Conservation (phyloP, 768 basidiomycete genomes). For the Phlegmacium glaucopus region DNA sequence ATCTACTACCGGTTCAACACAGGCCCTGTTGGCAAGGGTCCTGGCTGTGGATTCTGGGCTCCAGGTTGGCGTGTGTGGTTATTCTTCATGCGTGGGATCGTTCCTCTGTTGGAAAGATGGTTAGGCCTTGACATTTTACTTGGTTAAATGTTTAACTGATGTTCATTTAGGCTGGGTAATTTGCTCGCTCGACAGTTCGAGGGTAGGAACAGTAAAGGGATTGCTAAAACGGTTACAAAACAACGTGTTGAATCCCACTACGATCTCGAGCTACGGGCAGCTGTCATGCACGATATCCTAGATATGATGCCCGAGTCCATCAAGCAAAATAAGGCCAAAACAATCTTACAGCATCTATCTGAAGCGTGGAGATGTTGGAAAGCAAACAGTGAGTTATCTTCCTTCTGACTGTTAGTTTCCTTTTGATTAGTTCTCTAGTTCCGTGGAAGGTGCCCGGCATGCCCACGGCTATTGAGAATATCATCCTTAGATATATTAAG, state of each 20-base stretch:
- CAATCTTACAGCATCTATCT: conserved; percentile 95
- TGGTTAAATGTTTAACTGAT: background rate
- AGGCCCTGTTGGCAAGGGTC: conserved; percentile 98
- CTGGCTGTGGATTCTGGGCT: conserved; percentile 99
- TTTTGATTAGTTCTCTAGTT: conserved; percentile 37
- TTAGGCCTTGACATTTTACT: conserved; percentile 22
- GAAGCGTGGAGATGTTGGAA: conserved; percentile 99
- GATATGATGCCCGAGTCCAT: conserved; percentile 99
- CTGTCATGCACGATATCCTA: conserved; percentile 99
- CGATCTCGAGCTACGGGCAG: conserved; percentile 94
- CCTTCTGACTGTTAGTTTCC: background rate
- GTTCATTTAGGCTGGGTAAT: conserved; percentile 71
- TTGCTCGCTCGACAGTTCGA: conserved; percentile 98
- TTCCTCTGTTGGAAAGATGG: conserved; percentile 96
- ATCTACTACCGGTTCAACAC: conserved; percentile 99
- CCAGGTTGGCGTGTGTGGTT: conserved; percentile 99
- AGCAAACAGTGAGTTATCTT: conserved; percentile 65
- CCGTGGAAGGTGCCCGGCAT: conserved; percentile 99
- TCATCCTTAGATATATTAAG: conserved; percentile 98
- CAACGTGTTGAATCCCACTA: conserved; percentile 99
- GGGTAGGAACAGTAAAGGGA: conserved; percentile 93
- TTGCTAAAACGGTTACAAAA: conserved; percentile 98
- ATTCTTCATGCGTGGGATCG: conserved; percentile 99
- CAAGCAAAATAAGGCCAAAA: conserved; percentile 99
- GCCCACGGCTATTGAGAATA: conserved; percentile 99